Base-by-base conservation (phyloP, 2,329 filamentous ascomycete genomes). In the Dryadomyces quercivorus region DNA sequence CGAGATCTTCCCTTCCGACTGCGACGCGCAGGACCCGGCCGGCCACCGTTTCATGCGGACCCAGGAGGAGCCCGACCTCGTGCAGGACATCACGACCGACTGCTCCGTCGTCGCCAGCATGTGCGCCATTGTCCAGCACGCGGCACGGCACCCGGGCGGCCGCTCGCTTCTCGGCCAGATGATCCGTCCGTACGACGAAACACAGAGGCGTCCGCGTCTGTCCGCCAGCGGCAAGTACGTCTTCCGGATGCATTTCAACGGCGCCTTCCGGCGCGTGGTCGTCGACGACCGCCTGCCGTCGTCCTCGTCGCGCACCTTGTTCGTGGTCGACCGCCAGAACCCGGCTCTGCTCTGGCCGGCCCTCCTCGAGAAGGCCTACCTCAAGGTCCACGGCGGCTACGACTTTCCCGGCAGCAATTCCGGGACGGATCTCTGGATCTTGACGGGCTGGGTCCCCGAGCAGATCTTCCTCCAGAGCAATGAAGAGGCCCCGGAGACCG, bases 341-440 rank as follows among this genome's bases (percentile, higher is more conserved):
- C 85, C 87, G 4, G 75, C 72, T n/a, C 74, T 94, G 15, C 70
- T 97, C 15, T 97, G 92, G 90, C 93, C 93, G 6, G 90, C 92
- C 2, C 75, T 98, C 5, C 73, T 97, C 16, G 93, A 98, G 66
- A 98, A 98, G 65, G 93, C 93, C 0, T 98, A 98, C 62, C 74
- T 98, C 1, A 98, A 97, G 71, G 82, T 97, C 12, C 81, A 92
- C 55, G 93, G 93, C 31, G 93, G 93, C 38, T 98, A 98, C 66
- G 91, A 98, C 64, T 98, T 98, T 60, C 92, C 93, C 0, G 93
- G 93, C 8, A 97, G 93, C 64, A 97, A 97, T 66, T 97, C 92
- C 1, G 91, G 89, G 12, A 97, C 92, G 2, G 93, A 98, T 68
- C 71, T 98, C 4, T 95, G 88, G 81, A 85, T 94, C 1, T 70